phyloP scores from a whole-genome alignment of 441 rosid species.

The California macrophylla region DNA sequence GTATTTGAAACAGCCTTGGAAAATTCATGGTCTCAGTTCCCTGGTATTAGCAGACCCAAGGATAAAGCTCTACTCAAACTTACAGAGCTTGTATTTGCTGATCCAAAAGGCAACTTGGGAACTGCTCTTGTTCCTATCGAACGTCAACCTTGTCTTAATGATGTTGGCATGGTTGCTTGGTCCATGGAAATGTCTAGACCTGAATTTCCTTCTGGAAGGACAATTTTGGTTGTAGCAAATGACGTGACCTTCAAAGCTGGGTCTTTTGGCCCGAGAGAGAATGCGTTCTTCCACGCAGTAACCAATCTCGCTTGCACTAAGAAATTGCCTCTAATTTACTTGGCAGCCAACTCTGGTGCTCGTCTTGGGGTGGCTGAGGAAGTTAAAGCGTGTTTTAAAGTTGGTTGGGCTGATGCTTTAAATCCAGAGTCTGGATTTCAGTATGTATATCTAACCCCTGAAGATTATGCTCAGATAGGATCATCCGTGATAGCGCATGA shows the following conservation, averaged over 20 bases:
- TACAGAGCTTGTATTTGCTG: slow-evolving; percentile 77
- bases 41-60: slow-evolving; percentile 38
- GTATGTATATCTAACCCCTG: slow-evolving; percentile 69
- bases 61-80: slow-evolving; percentile 42
- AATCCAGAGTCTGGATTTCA: slow-evolving; percentile 92
- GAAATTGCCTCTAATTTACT: slow-evolving; percentile 85
- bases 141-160: slow-evolving; percentile 68
- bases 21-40: slow-evolving; percentile 64
- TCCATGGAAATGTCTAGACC: slow-evolving; percentile 82
- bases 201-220: slow-evolving; percentile 94
- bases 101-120: slow-evolving; percentile 52
- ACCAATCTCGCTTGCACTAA: slow-evolving; percentile 85
- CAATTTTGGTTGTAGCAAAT: slow-evolving; percentile 65
- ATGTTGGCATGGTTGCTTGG: slow-evolving; percentile 99
- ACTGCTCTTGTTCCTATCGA: slow-evolving; percentile 57
- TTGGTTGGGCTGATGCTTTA: slow-evolving; percentile 87
- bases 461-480: slow-evolving; percentile 58
- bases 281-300: slow-evolving; percentile 88
- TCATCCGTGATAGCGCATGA: slow-evolving; percentile 87
- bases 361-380: slow-evolving; percentile 97
- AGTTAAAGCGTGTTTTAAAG: slow-evolving; percentile 80
- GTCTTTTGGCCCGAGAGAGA: slow-evolving; percentile 97
- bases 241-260: slow-evolving; percentile 98
- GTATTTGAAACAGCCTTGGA: slow-evolving; percentile 86
- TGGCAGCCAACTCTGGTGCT: slow-evolving; percentile 99